Evolutionary conservation across 2,329 filamentous ascomycete genomes (phyloP), one percentile per base, ranked within the genome.

Genomic region (Coniochaeta prunicola): DNA sequence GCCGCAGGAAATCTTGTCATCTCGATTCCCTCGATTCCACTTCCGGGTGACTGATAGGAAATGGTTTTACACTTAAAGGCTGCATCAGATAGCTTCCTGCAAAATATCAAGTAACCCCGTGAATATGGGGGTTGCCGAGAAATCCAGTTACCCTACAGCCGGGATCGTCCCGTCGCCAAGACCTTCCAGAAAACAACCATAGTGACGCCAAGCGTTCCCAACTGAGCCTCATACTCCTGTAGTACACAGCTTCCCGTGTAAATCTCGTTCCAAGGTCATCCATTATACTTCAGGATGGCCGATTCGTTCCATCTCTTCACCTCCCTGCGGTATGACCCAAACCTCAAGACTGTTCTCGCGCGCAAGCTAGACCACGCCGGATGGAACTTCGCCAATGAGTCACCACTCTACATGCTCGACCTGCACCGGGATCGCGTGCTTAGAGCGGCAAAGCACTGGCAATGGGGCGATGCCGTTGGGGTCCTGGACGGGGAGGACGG

Each of bases 361-460:
- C 71, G 72, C 58, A 65, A 67, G 34, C 68, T 76, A 33, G 60
- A 66, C 33, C 67, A 78, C 61, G 71, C 76, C 42, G 81, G 77
- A 19, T 87, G 79, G 74, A 86, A 85, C 66, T 77, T 75, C 64
- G 63, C 67, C 28, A 73, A 76, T 28, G 68, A 75, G 7, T 89
- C 85, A 9, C 82, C 87, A 0, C 86, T 91, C 65, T 96, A 96
- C 71, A 91, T 96, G 80, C 81, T 94, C 17, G 79, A 85, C 59
- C 87, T 87, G 64, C 92, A 96, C 70, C 83, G 85, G 53, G 88
- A 92, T 69, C 87, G 92, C 57, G 82, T 96, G 69, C 77, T 91
- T n/a, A 80, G 76, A 59, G 85, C 84, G 15, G 84, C 84, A 5
- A 70, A 66, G 5, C 69, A 86, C 63, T 88, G 83, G 76, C 67